Evolutionary conservation across 306 rosid species (phyloP).

Genomic region (Ammopiptanthus mongolicus): DNA sequence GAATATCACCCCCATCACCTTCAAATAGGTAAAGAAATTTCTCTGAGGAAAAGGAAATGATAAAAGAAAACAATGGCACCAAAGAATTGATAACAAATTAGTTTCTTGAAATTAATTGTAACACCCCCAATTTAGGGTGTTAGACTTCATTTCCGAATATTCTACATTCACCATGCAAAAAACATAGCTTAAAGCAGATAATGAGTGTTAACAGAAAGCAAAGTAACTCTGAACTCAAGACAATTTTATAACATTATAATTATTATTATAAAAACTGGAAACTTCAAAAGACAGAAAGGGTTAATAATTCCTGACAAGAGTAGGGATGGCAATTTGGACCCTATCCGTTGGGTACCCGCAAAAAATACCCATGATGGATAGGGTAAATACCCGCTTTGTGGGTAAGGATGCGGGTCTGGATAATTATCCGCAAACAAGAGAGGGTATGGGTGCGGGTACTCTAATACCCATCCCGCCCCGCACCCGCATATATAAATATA

Average conservation of each 20-base stretch:
- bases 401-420: no score
- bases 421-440: no score
- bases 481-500: no score
- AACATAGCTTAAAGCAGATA: background rate
- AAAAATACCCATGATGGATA: no score
- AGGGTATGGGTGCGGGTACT: no score
- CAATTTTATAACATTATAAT: background rate
- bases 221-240: background rate
- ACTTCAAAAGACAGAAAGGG: background rate
- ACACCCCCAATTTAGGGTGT: background rate
- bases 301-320: background rate
- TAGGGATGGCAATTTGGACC: no score
- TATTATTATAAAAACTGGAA: background rate
- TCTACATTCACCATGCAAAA: background rate
- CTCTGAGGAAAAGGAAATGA: background rate
- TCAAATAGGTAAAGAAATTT: conserved; percentile 5
- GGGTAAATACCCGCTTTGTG: no score
- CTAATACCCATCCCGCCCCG: no score
- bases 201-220: background rate
- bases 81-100: background rate
- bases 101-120: background rate
- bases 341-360: no score
- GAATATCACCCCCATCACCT: conserved; percentile 62
- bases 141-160: background rate
- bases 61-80: no score